Percentiles rank a stretch among this genome's conserved stretches.
Conservation (phyloP, 805 yeast species). For the Blastobotrys americana region DNA sequence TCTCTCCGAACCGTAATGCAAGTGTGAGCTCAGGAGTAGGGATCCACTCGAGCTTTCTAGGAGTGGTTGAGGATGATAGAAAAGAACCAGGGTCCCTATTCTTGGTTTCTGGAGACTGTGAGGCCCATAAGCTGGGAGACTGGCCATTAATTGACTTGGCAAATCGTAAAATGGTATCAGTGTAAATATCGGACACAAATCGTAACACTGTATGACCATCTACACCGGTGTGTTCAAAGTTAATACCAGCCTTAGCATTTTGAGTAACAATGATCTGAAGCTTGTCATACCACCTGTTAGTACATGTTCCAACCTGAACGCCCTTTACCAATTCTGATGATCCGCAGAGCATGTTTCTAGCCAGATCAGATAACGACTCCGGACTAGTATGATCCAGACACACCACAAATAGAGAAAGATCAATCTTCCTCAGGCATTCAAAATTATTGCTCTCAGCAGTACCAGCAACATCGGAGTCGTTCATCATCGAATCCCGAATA, state of each 20-base stretch:
- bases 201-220: constrained; percentile 92
- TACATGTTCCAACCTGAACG: constrained; percentile 87
- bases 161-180: constrained; percentile 81
- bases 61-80: constrained; percentile 51
- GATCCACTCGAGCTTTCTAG: constrained; percentile 85
- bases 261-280: constrained; percentile 78
- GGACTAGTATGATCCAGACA: constrained; percentile 76
- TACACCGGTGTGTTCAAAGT: constrained; percentile 86
- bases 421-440: constrained; percentile 69
- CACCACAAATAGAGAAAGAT: constrained; percentile 72
- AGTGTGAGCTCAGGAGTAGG: constrained; percentile 69
- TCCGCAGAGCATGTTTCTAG: constrained; percentile 86
- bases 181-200: constrained; percentile 82
- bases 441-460: constrained; percentile 44
- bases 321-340: constrained; percentile 71
- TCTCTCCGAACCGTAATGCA: constrained; percentile 83
- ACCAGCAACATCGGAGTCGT: constrained; percentile 21
- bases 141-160: constrained; percentile 75
- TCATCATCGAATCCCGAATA: constrained; percentile 46
- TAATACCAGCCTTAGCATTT: constrained; percentile 88
- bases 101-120: constrained; percentile 43
- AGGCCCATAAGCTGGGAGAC: constrained; percentile 64
- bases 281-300: constrained; percentile 93
- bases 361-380: constrained; percentile 48
- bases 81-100: constrained; percentile 37